Evolutionary conservation across 768 basidiomycete species (phyloP), one percentile per base, ranked within the genome.

Genomic region (Auricularia sp.): DNA sequence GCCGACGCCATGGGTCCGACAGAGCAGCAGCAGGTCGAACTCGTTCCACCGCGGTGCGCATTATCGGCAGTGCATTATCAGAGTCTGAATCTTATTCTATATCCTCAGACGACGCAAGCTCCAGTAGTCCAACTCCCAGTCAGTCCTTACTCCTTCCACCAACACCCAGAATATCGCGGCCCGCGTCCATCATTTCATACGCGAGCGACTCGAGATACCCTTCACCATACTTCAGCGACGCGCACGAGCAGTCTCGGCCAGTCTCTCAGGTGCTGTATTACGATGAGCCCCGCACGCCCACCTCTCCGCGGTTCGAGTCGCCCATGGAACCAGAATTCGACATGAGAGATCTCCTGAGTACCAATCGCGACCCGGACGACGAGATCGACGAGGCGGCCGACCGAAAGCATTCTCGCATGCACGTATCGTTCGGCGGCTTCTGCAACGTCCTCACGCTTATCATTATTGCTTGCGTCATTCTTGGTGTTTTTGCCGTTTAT

Each of bases 381-480:
- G 83, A 85, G 29, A 80, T 98, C 23, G 95, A 98, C 74, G 90
- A 92, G 77, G 92, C 86, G 56, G 90, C 92, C 2, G 79, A 79
- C 1, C 76, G 82, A 23, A 83, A 88, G 65, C 77, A 76, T 62
- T 79, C 81, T 6, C 90, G 88, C 66, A 84, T 86, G 2, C 69
- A 34, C 10, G 3, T 59, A 8, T 35, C 23, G 14, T 14, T 79
- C 10, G 82, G 94, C 74, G 96, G 96, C 1, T 88, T 91, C 84
- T 75, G 81, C 42, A 98, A 98, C 72, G 81, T 83, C n/a, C 78
- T 59, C 34, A 35, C 56, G 8, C 12, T 59, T 10, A 10, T 59
- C 56, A 14, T 59, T 29, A 59, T 81, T 12, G 87, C 87, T 36
- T 81, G 97, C 29, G 67, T 91, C 68, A 62, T 91, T 64, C 80